Percentiles rank a stretch among this genome's conserved stretches.
phyloP scores from a whole-genome alignment of 2,329 filamentous ascomycete genomes.

The Xylaria polymorpha region DNA sequence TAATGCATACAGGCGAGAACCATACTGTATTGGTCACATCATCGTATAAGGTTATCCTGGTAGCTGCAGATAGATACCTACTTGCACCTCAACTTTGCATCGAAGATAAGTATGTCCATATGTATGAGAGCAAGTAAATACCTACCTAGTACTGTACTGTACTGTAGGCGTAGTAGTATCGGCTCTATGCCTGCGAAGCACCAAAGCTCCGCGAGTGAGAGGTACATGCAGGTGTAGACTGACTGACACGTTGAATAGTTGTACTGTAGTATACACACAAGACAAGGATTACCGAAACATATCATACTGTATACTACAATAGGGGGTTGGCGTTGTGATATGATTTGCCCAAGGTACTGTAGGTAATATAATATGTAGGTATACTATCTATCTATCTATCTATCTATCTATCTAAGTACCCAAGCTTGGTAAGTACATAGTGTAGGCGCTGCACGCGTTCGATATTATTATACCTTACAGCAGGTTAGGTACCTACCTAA shows the following conservation, averaged over 20 bases:
- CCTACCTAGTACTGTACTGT: background rate
- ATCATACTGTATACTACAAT: background rate
- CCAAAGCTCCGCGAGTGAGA: background rate
- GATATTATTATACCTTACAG: background rate
- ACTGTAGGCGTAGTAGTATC: background rate
- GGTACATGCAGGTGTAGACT: no score
- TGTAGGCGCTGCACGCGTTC: background rate
- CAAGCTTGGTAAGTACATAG: no score
- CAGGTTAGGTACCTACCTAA: no score
- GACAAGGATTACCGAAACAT: background rate
- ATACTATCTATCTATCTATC: no score
- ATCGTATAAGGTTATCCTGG: no score
- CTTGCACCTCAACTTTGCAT: no score
- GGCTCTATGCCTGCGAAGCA: background rate
- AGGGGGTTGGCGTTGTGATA: background rate
- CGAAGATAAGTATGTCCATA: no score
- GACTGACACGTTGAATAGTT: no score
- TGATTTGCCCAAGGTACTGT: background rate
- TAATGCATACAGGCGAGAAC: background rate
- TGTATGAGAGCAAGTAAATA: no score
- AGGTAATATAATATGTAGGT: no score
- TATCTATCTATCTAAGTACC: no score
- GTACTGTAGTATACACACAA: no score
- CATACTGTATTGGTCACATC: background rate
- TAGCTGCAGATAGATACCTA: background rate